Evolutionary conservation across 805 yeast genomes (phyloP), one percentile per base, ranked within the genome.

Genomic region (Starmera caribaea): DNA sequence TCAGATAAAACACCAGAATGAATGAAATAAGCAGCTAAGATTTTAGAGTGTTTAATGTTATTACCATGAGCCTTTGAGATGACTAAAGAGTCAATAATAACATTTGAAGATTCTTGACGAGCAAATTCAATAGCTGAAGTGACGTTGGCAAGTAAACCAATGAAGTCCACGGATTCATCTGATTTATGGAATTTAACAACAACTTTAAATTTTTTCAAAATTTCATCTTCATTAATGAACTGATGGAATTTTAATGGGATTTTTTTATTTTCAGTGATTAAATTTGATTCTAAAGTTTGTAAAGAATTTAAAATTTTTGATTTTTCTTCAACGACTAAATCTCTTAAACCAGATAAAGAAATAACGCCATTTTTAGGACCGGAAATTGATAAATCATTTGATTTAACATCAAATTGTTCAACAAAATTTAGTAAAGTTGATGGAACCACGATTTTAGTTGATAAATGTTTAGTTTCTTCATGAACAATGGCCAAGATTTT

Each of bases 61-160:
- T 83, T 85, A 53, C 87, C 84, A 58, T 92, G 97, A 27, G 97
- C 95, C 60, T 75, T 81, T 10, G 94, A 78, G 59, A 92, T 79
- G 52, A 88, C 95, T 54, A 92, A 69, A 30, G 76, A 63, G 47
- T 79, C 87, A 32, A 80, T 74, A 41, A 70, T 65, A 55, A 70
- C 76, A 40, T 74, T 69, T 36, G 77, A 66, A 29, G 92, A 74
- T 33, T 76, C 66, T 37, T 68, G 57, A 58, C 79, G 73, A 13
- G 90, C 85, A 43, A 62, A 64, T 26, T 66, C 67, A 45, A 81
- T 66, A 15, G 97, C 97, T 14, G 65, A 62, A 11, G 68, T 51
- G 38, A 89, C 71, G 40, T 74, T 69, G 13, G 61, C 48, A n/a
- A 69, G 65, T 39, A 77, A 79, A 49, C 92, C 95, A 41, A 76